These are phyloP conservation scores for Sugiyamaella castrensis DNA, from an alignment of 1,139 yeast species.

Conservation along the genomic window DNA sequence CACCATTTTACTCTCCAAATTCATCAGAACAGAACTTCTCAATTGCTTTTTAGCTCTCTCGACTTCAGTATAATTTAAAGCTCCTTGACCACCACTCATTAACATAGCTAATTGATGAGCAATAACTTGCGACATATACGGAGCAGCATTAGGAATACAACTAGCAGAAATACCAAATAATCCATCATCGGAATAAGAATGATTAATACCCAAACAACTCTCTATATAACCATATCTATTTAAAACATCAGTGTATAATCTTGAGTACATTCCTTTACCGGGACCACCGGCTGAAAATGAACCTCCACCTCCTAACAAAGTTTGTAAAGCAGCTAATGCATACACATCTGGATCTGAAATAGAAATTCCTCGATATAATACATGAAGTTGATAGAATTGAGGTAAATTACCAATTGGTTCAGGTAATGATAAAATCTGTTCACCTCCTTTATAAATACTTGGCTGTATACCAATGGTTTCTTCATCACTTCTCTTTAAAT, in stretches of 20 bases:
- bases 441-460: constrained; percentile 23
- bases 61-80: constrained; percentile 58
- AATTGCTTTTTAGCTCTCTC: constrained; percentile 89
- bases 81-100: constrained; percentile 58
- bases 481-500: constrained; percentile 41
- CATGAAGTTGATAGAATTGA: constrained; percentile 79
- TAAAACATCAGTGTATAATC: constrained; percentile 85
- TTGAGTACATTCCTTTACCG: constrained; percentile 98
- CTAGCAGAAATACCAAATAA: constrained; percentile 85
- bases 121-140: constrained; percentile 74
- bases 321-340: constrained; percentile 86
- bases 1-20: constrained; percentile 85
- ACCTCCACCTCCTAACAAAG: constrained; percentile 95
- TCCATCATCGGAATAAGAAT: constrained; percentile 87
- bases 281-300: constrained; percentile 99
- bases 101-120: constrained; percentile 70
- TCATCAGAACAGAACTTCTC: constrained; percentile 86
- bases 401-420: constrained; percentile 74
- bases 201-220: constrained; percentile 83
- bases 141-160: constrained; percentile 83
- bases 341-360: constrained; percentile 83
- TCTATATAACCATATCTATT: constrained; percentile 92
- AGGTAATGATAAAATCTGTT: constrained; percentile 50
- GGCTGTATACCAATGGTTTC: constrained; percentile 18
- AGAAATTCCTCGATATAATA: constrained; percentile 86